A percentile compares a stretch with the other conserved stretches of the same genome.
Evolutionary conservation across 768 basidiomycete genomes (phyloP).

Genomic region (Mrakia blollopis): DNA sequence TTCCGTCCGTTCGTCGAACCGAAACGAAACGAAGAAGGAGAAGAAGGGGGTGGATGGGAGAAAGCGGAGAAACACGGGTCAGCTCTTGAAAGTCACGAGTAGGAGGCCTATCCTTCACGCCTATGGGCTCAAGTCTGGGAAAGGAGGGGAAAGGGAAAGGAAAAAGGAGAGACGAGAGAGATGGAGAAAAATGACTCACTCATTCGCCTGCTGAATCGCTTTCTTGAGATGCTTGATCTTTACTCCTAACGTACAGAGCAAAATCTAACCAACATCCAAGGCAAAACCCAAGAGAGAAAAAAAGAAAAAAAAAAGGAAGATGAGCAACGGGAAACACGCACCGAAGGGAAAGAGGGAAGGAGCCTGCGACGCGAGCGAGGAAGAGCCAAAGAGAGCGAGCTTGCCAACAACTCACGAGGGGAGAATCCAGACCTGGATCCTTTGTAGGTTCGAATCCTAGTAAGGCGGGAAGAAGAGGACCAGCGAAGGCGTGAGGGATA

Average conservation of each 20-base stretch:
- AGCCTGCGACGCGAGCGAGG: too few relatives aligned
- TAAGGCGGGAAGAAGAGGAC: neutral
- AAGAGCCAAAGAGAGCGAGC: neutral
- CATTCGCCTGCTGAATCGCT: constrained; percentile 13
- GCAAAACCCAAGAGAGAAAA: too few relatives aligned
- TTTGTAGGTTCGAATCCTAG: neutral
- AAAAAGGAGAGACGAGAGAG: neutral
- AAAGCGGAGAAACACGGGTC: neutral
- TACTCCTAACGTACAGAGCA: neutral
- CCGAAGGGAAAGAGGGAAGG: neutral
- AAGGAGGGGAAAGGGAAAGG: neutral
- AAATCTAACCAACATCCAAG: neutral
- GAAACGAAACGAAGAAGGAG: neutral
- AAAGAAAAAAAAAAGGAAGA: too few relatives aligned
- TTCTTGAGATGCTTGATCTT: constrained; percentile 9
- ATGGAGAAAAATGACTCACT: neutral
- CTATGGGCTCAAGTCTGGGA: too few relatives aligned
- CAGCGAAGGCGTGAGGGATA: constrained; percentile 8
- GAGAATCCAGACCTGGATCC: neutral
- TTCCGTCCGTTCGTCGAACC: neutral
- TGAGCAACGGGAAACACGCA: neutral
- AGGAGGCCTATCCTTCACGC: too few relatives aligned
- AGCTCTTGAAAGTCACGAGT: neutral
- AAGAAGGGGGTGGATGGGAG: neutral
- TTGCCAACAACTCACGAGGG: neutral